Evolutionary conservation across 768 basidiomycete species (phyloP).

Genomic region (Leucogyrophana mollusca): DNA sequence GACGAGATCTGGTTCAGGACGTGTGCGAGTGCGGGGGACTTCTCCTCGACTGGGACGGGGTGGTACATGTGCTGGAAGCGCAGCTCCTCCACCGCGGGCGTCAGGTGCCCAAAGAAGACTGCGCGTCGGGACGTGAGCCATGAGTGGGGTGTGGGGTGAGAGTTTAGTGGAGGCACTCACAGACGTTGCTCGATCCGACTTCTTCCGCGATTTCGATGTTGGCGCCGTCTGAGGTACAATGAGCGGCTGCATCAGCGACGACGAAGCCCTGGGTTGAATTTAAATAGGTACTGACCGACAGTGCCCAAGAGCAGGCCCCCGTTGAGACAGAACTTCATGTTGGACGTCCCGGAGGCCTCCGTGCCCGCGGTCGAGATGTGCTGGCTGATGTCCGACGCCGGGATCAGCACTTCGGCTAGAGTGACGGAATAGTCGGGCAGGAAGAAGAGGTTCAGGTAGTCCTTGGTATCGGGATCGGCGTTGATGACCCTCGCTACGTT

Average conservation of each 20-base stretch:
- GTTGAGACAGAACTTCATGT: constrained; percentile 90
- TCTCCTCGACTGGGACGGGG: constrained; percentile 75
- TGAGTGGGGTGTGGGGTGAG: too few relatives aligned
- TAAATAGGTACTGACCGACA: constrained; percentile 47
- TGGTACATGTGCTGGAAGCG: constrained; percentile 86
- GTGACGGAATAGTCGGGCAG: constrained; percentile 94
- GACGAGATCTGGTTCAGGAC: constrained; percentile 75
- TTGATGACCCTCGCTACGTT: constrained; percentile 73
- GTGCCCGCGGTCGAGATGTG: constrained; percentile 99
- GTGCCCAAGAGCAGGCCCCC: constrained; percentile 89
- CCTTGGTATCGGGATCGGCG: constrained; percentile 82
- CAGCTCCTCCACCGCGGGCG: constrained; percentile 83
- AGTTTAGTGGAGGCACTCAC: constrained; percentile 47
- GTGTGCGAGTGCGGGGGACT: constrained; percentile 77
- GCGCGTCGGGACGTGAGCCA: background rate
- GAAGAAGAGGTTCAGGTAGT: constrained; percentile 89
- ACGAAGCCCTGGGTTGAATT: background rate
- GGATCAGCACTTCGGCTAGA: constrained; percentile 79
- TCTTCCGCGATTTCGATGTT: constrained; percentile 98
- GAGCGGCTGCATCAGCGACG: background rate
- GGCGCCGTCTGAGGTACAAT: constrained; percentile 66
- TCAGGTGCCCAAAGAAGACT: constrained; percentile 92
- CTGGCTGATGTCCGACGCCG: constrained; percentile 92
- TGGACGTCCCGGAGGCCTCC: constrained; percentile 80
- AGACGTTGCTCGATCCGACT: constrained; percentile 89